Conservation (phyloP, 1,284 basidiomycete genomes). For the Ceratobasidium theobromae region DNA sequence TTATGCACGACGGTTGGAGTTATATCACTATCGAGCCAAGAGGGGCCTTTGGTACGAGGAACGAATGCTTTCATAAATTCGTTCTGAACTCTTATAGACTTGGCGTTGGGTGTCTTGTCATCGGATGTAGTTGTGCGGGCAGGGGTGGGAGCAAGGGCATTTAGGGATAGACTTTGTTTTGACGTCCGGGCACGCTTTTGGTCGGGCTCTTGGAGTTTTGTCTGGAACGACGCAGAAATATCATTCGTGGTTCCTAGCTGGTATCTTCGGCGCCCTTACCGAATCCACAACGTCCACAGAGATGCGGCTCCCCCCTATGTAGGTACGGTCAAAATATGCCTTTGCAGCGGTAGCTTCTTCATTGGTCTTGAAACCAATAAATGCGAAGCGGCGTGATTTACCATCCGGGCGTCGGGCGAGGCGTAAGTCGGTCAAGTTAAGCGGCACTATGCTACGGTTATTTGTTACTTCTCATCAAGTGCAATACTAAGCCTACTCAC, state of each 20-base stretch:
- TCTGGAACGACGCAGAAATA: background rate
- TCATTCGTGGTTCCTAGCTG: background rate
- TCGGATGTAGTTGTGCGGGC: background rate
- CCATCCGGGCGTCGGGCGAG: conserved; percentile 76
- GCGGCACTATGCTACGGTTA: conserved; percentile 41
- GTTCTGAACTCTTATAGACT: conserved; percentile 49
- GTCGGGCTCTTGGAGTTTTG: conserved; percentile 29
- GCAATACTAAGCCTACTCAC: conserved; percentile 36
- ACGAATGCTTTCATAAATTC: conserved; percentile 68
- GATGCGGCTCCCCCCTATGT: conserved; percentile 73
- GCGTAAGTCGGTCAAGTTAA: conserved; percentile 77
- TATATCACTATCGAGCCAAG: conserved; percentile 62
- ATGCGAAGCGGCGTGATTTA: conserved; percentile 84
- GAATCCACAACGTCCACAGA: conserved; percentile 79
- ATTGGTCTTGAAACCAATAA: conserved; percentile 85
- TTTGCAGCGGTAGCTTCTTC: conserved; percentile 74
- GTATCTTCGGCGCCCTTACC: conserved; percentile 42
- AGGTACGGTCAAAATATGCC: conserved; percentile 86
- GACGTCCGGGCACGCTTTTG: conserved; percentile 32
- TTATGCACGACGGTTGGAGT: conserved; percentile 14
- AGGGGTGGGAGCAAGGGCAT: background rate
- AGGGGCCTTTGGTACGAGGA: conserved; percentile 59
- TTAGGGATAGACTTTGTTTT: background rate
- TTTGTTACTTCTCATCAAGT: conserved; percentile 32
- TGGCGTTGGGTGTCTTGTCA: conserved; percentile 4